These are phyloP conservation scores for Exsudoporus floridanus DNA, from an alignment of 1,284 basidiomycete genomes.

Conservation along the genomic window DNA sequence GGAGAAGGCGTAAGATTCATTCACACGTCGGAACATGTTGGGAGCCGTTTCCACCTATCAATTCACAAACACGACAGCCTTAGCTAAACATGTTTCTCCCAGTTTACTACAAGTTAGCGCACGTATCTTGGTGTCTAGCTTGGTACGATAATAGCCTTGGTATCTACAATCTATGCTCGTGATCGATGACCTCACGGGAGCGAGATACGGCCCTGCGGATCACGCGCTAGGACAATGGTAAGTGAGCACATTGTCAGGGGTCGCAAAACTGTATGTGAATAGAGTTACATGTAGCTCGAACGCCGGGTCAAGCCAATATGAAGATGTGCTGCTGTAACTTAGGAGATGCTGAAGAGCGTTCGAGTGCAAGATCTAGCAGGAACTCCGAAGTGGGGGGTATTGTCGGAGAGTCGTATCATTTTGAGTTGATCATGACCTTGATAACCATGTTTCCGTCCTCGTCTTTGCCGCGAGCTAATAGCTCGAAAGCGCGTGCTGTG, in stretches of 20 bases:
- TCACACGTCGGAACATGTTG: slow-evolving; percentile 17
- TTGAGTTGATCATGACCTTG: slow-evolving; percentile 75
- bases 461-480: slow-evolving; percentile 74
- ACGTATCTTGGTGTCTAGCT: slow-evolving; percentile 11
- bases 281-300: slow-evolving; percentile 25
- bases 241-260: slow-evolving; percentile 1
- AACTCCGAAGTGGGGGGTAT: slow-evolving; percentile 2
- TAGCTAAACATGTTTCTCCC: slow-evolving; percentile 4
- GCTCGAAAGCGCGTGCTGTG: slow-evolving; percentile 74
- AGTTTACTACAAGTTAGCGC: background rate
- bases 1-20: slow-evolving; percentile 31
- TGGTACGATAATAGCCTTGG: slow-evolving; percentile 5
- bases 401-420: slow-evolving; percentile 5
- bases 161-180: background rate
- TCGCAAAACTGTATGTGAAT: slow-evolving; percentile 14
- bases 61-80: slow-evolving; percentile 10
- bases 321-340: slow-evolving; percentile 15
- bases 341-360: slow-evolving; percentile 7
- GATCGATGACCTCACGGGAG: slow-evolving; percentile 16
- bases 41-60: slow-evolving; percentile 1
- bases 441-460: slow-evolving; percentile 78
- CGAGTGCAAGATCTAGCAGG: slow-evolving; percentile 13
- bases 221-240: background rate
- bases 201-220: background rate
- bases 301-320: slow-evolving; percentile 11